A percentile compares a stretch with the other conserved stretches of the same genome.
Conservation (phyloP, 345 rosid genomes). For the Salix koriyanagi region DNA sequence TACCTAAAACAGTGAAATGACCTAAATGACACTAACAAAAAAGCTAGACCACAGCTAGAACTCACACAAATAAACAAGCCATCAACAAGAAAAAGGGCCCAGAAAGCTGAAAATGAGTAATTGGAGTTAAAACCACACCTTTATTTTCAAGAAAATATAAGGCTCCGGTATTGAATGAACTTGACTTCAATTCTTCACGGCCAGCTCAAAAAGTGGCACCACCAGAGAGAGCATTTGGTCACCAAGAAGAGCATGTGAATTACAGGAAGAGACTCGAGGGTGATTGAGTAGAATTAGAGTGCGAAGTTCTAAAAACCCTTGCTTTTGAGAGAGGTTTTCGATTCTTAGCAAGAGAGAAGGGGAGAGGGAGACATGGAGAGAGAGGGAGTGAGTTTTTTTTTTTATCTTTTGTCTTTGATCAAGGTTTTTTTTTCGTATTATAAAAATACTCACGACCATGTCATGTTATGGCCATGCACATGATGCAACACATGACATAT, state of each 20-base stretch:
- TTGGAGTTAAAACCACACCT: conserved; percentile 26
- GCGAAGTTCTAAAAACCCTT: conserved; percentile 40
- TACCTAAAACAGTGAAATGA: conserved; percentile 53
- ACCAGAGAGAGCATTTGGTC: conserved; percentile 26
- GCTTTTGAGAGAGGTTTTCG: conserved; percentile 17
- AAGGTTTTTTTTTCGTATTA: conserved; percentile 33
- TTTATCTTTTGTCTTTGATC: conserved; percentile 40
- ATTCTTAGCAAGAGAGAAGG: conserved; percentile 34
- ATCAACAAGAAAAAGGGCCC: conserved; percentile 16
- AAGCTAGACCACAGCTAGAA: conserved; percentile 21
- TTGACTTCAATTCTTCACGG: conserved; percentile 47
- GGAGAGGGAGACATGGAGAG: neutral
- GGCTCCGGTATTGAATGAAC: conserved; percentile 16
- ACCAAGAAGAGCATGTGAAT: conserved; percentile 17
- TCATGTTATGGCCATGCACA: conserved; percentile 18
- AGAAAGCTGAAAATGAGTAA: conserved; percentile 5
- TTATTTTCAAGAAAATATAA: conserved; percentile 12
- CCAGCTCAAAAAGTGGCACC: conserved; percentile 25
- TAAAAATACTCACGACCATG: conserved; percentile 43
- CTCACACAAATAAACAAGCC: conserved; percentile 12
- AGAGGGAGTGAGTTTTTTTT: conserved; percentile 3
- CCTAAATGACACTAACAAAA: conserved; percentile 33
- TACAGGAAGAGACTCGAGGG: conserved; percentile 31
- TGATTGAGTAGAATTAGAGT: conserved; percentile 41
- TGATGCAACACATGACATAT: conserved; percentile 13